Evolutionary conservation across 2,329 filamentous ascomycete genomes (phyloP).

Genomic region (Exophiala calicioides): DNA sequence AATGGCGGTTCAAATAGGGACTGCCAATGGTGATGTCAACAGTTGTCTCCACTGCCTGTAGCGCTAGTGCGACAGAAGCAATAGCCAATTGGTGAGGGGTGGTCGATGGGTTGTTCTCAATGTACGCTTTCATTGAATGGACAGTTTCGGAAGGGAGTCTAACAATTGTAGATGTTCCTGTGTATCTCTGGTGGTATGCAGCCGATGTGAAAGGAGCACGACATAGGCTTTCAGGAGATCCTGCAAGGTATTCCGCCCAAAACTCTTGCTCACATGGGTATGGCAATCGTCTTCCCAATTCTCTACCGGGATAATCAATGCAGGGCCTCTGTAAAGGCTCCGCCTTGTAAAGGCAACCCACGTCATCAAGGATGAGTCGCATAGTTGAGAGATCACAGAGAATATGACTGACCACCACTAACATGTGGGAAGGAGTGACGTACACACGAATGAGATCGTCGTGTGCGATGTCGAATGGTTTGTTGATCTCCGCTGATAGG

Average conservation of each 20-base stretch:
- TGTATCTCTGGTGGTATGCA: too few species aligned
- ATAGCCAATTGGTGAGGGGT: constrained; percentile 33
- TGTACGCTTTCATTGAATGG: background rate
- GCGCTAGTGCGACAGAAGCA: constrained; percentile 28
- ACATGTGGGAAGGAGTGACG: constrained; percentile 28
- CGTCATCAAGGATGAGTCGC: constrained; percentile 32
- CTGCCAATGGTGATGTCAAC: constrained; percentile 34
- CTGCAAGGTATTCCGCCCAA: too few species aligned
- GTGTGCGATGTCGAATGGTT: constrained; percentile 31
- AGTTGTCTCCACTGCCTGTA: constrained; percentile 11
- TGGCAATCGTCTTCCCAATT: background rate
- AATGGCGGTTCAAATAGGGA: constrained; percentile 35
- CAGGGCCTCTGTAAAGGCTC: background rate
- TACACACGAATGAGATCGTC: constrained; percentile 33
- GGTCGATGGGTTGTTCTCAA: constrained; percentile 12
- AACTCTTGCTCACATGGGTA: too few species aligned
- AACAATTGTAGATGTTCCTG: too few species aligned
- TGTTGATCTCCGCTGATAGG: constrained; percentile 14
- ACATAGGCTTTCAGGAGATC: too few species aligned
- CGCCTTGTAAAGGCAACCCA: constrained; percentile 28
- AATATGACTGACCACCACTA: constrained; percentile 37
- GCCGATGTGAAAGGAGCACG: too few species aligned
- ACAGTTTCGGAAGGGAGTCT: background rate
- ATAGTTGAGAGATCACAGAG: constrained; percentile 37
- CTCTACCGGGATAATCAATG: background rate